Percentiles rank a stretch among this genome's conserved stretches.
Conservation (phyloP, 192 early-diverging fungal genomes). For the Backusella sp. region DNA sequence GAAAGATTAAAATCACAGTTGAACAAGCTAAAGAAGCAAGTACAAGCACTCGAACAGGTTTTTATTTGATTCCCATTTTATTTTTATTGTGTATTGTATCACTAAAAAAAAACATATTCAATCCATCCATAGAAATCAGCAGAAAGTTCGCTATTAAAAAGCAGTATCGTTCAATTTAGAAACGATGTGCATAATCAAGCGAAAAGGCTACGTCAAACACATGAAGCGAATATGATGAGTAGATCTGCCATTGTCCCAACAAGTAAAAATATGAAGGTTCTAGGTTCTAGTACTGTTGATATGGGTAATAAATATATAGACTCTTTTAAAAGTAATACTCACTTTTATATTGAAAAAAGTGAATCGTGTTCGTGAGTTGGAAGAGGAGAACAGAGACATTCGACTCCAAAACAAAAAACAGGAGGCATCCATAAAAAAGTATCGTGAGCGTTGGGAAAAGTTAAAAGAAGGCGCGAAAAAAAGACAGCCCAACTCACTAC, state of each 20-base stretch:
- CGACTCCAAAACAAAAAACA: conserved; percentile 51
- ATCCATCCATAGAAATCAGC: conserved; percentile 44
- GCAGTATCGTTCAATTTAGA: conserved; percentile 65
- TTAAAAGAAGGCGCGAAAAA: conserved; percentile 74
- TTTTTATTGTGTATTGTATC: background rate
- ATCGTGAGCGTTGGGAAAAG: conserved; percentile 77
- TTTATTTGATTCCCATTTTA: background rate
- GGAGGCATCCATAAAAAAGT: conserved; percentile 56
- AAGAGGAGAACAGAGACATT: conserved; percentile 51
- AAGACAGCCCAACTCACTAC: conserved; percentile 19
- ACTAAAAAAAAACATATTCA: background rate
- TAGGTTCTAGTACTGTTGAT: background rate
- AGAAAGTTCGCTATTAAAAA: conserved; percentile 61
- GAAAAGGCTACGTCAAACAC: conserved; percentile 44
- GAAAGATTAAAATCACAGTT: conserved; percentile 46
- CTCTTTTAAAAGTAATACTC: background rate
- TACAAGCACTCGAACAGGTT: conserved; percentile 56
- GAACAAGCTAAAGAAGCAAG: conserved; percentile 56
- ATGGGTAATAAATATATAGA: background rate
- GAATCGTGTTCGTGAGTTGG: conserved; percentile 51
- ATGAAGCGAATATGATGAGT: conserved; percentile 29
- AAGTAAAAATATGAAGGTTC: background rate
- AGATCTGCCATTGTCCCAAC: background rate
- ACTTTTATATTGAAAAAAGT: conserved; percentile 3
- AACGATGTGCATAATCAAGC: conserved; percentile 61